phyloP scores from a whole-genome alignment of 2,329 filamentous ascomycete genomes.

The Diaporthe sp. region DNA sequence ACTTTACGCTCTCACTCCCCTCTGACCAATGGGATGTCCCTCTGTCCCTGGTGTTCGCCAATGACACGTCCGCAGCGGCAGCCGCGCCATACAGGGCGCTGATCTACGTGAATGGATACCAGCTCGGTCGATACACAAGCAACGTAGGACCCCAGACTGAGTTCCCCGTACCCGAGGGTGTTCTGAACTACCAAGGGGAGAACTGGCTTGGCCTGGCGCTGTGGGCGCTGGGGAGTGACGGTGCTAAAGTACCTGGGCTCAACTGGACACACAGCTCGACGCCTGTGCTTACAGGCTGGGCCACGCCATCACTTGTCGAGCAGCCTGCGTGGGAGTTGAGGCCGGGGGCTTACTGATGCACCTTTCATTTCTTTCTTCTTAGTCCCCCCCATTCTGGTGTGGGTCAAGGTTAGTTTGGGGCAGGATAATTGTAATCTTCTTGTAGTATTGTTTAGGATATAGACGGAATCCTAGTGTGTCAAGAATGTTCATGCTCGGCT shows the following conservation, averaged over 20 bases:
- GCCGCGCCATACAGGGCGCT: slow-evolving; percentile 64
- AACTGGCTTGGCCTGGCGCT: slow-evolving; percentile 77
- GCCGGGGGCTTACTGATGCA: slow-evolving; percentile 59
- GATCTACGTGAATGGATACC: slow-evolving; percentile 79
- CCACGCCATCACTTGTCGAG: slow-evolving; percentile 51
- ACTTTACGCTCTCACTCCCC: slow-evolving; percentile 67
- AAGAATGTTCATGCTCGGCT: background rate
- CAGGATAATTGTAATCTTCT: background rate
- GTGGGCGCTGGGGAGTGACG: slow-evolving; percentile 71
- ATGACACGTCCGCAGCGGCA: slow-evolving; percentile 48
- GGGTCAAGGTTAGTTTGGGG: background rate
- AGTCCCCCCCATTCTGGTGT: too few species aligned
- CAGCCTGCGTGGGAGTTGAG: slow-evolving; percentile 58
- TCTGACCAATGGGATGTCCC: slow-evolving; percentile 66
- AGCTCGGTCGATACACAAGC: slow-evolving; percentile 68
- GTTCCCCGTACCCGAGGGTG: slow-evolving; percentile 77
- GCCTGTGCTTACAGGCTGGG: slow-evolving; percentile 48
- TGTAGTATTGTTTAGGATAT: slow-evolving; percentile 5
- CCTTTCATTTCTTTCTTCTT: background rate
- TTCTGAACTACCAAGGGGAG: slow-evolving; percentile 74
- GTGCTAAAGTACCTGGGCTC: slow-evolving; percentile 66
- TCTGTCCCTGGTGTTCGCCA: slow-evolving; percentile 66
- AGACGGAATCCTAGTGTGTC: background rate
- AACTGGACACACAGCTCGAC: slow-evolving; percentile 46
- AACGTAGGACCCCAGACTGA: slow-evolving; percentile 77